Base-by-base conservation (phyloP, 345 rosid species). In the Brassica carinata region DNA sequence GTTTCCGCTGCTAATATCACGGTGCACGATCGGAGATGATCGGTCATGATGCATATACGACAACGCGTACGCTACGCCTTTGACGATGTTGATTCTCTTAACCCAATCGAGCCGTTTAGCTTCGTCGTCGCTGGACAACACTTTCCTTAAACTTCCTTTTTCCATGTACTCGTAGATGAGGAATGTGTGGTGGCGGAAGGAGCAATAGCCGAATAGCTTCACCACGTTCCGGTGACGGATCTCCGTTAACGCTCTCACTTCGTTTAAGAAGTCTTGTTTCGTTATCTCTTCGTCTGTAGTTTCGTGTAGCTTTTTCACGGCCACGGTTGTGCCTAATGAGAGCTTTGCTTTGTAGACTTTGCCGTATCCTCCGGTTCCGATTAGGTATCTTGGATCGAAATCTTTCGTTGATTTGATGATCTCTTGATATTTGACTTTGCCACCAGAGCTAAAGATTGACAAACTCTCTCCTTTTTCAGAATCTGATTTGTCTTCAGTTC, bases 1-100 rank as follows among this genome's bases (percentile, higher is more conserved):
- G 62, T 86, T 82, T 5, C 77, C 82, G 29, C 81, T 57, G 71
- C 79, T 83, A 43, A 86, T 77, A 72, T 84, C 88, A 53, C 82
- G 83, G 68, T 79, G 86, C 9, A 84, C 80, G 61, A 84, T 64
- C n/a, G 83, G 31, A 0, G 84, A 70, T 13, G 64, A 8, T 5
- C 75, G 79, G 40, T 86, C 80, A 29, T 86, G 88, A 66, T 86
- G 85, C 81, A 86, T 58, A 70, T 86, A 86, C 11, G 87, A 80
- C 7, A 82, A 55, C 6, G 84, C 85, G 53, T 86, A 69, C 19
- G 87, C 83, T 9, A 84, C 81, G 51, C 51, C 51, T 43, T 43
- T 43, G 14, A 43, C 10, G 8, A 43, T 8, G 13, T 43, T 43
- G 51, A 68, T 53, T 15, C 59, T n/a, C 8, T 53, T 53, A 26